Evolutionary conservation across 305 asterid species (phyloP), one percentile per base, ranked within the genome.

Genomic region (Caryopteris hybrid): DNA sequence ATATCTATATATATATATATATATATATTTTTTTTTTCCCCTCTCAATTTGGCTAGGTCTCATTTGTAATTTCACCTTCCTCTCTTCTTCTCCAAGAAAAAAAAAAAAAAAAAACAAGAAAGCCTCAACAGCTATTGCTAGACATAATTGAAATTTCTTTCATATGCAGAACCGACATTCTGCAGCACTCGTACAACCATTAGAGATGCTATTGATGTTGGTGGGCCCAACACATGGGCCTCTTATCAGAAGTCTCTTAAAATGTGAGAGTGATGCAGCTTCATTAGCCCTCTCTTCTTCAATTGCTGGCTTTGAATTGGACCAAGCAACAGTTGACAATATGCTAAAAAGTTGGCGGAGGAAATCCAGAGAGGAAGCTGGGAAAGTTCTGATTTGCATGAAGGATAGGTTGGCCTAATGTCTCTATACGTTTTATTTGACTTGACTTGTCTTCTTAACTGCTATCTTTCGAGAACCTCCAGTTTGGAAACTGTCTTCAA

Each of bases 311-410:
- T 88, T 84, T 63, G 87, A 86, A 36, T 69, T 88, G 83, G 94
- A 88, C 36, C 75, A 76, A 66, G 68, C 25, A 66, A 74, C 80
- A 29, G 65, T 68, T 63, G 86, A 77, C 80, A 79, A 34, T 82
- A 76, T 63, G 85, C 84, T 36, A 77, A 72, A 79, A 62, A 78
- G 60, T 47, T 89, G 68, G 90, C 85, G 18, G 86, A 76, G 76
- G 13, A 83, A 68, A 78, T 83, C 91, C 25, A 83, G 74, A 84
- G 90, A 85, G 67, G 86, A 85, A 82, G 84, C 89, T 70, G 87
- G 88, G 46, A 85, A 78, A 69, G 83, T 84, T 62, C 78, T 85
- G 29, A 75, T 78, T 33, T 83, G 69, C 64, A 86, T 88, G 90
- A 87, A 87, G 77, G 88, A 83, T 45, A 85, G 89, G 92, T 89